phyloP scores from a whole-genome alignment of 257 asterid species.

The Primulina tabacum region DNA sequence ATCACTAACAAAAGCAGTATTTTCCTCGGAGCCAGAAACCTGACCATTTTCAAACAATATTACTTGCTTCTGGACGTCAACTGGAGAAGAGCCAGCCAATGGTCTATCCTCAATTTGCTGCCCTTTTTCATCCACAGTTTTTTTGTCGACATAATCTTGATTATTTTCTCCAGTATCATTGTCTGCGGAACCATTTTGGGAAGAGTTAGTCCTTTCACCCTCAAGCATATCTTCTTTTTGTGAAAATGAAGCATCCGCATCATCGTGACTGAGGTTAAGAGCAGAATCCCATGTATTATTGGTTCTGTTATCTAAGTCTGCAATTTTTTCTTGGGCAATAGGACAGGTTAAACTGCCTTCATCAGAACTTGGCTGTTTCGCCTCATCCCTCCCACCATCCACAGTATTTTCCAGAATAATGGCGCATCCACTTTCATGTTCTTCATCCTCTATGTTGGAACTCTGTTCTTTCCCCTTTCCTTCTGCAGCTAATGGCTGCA shows the following conservation, averaged over 20 bases:
- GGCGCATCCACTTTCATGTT: constrained; percentile 20
- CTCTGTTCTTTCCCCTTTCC: constrained; percentile 26
- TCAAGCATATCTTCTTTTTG: constrained; percentile 17
- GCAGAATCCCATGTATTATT: constrained; percentile 26
- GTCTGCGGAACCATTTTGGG: constrained; percentile 23
- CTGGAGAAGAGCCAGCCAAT: constrained; percentile 24
- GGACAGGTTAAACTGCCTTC: constrained; percentile 21
- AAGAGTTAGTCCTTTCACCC: constrained; percentile 24
- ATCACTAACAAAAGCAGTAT: constrained; percentile 19
- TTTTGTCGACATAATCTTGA: constrained; percentile 28
- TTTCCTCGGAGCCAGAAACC: constrained; percentile 29
- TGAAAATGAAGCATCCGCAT: constrained; percentile 28
- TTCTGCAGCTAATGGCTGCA: constrained; percentile 31
- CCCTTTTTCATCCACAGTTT: constrained; percentile 27
- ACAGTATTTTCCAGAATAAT: constrained; percentile 23
- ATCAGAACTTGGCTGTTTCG: constrained; percentile 19
- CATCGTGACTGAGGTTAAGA: constrained; percentile 19
- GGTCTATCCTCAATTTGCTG: constrained; percentile 35
- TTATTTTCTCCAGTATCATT: constrained; percentile 27
- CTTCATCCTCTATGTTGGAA: constrained; percentile 22
- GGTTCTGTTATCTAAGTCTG: constrained; percentile 20
- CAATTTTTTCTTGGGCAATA: constrained; percentile 19
- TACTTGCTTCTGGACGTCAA: constrained; percentile 23
- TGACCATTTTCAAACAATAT: constrained; percentile 28
- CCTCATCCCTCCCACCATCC: constrained; percentile 25